Percentiles rank a stretch among this genome's conserved stretches.
These are phyloP conservation scores for Brasenia schreberi DNA, from an alignment of 164 flowering plant genomes.

Conservation along the genomic window DNA sequence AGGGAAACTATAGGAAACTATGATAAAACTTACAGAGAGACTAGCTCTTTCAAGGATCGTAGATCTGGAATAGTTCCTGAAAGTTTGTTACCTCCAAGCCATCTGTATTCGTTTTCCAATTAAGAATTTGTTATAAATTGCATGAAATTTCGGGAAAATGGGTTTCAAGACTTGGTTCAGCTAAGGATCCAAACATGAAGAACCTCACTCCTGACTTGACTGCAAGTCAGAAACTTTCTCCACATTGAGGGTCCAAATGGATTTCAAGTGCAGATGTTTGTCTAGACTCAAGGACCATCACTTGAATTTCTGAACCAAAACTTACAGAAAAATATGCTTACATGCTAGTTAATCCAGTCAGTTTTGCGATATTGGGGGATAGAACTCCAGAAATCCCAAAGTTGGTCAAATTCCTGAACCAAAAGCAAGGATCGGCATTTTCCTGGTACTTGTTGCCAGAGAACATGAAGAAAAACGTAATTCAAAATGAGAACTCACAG, in stretches of 20 bases:
- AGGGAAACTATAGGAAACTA: neutral
- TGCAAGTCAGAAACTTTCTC: neutral
- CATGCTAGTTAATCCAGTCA: conserved; percentile 54
- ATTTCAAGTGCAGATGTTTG: too few species aligned
- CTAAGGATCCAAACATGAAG: too few species aligned
- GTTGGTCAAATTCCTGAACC: conserved; percentile 49
- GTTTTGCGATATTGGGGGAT: conserved; percentile 33
- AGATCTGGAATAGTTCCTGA: conserved; percentile 55
- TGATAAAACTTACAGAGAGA: conserved; percentile 35
- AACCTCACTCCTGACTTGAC: neutral
- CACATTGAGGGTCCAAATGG: too few species aligned
- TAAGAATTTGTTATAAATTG: neutral
- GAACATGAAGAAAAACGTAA: neutral
- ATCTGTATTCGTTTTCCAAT: conserved; percentile 17
- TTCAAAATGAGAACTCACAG: conserved; percentile 41
- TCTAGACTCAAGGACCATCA: too few species aligned
- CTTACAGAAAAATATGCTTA: conserved; percentile 20
- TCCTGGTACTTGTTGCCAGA: neutral
- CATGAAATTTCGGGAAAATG: neutral
- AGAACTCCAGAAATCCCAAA: conserved; percentile 42
- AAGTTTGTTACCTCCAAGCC: conserved; percentile 53
- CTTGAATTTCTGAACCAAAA: too few species aligned
- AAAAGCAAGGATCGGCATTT: neutral
- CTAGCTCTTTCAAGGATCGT: conserved; percentile 25
- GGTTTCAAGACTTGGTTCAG: neutral